phyloP scores from a whole-genome alignment of 768 basidiomycete genomes.

The Rhodotorula graminis region DNA sequence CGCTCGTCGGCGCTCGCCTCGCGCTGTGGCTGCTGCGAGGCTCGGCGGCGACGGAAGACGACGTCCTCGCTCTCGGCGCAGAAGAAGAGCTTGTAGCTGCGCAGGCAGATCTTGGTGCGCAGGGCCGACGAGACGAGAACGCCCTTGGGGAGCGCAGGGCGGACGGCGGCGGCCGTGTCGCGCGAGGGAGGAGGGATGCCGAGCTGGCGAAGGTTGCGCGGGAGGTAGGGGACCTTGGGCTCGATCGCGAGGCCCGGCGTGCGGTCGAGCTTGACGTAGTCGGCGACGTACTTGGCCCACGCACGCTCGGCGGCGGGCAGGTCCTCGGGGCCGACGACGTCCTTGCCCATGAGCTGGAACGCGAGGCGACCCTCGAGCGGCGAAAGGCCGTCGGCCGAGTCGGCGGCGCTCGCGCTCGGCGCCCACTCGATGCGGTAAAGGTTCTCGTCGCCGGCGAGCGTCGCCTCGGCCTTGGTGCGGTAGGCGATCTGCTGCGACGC shows the following conservation, averaged over 20 bases:
- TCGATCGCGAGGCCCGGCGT: slow-evolving; percentile 16
- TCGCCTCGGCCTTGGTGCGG: slow-evolving; percentile 49
- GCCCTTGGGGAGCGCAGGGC: slow-evolving; percentile 22
- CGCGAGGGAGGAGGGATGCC: slow-evolving; percentile 9
- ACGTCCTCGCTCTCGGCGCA: slow-evolving; percentile 55
- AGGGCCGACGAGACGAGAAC: slow-evolving; percentile 53
- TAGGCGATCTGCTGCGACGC: slow-evolving; percentile 50
- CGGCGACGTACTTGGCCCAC: slow-evolving; percentile 51
- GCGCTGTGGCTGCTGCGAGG: neutral
- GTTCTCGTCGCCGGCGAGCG: slow-evolving; percentile 50
- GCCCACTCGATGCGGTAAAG: slow-evolving; percentile 52
- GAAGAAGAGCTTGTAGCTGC: slow-evolving; percentile 68
- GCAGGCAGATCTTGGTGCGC: slow-evolving; percentile 76
- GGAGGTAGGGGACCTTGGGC: slow-evolving; percentile 58
- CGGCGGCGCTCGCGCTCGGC: slow-evolving; percentile 32
- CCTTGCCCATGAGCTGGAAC: slow-evolving; percentile 50
- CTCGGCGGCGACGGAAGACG: slow-evolving; percentile 22
- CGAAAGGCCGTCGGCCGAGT: neutral
- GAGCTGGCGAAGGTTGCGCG: slow-evolving; percentile 46
- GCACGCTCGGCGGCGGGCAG: slow-evolving; percentile 47
- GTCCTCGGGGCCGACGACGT: slow-evolving; percentile 51
- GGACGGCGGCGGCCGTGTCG: neutral
- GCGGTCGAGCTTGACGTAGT: slow-evolving; percentile 43
- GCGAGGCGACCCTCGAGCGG: slow-evolving; percentile 19
- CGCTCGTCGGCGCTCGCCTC: neutral